Base-by-base conservation (phyloP, 1,284 basidiomycete species). In the Marasmius tenuissimus region DNA sequence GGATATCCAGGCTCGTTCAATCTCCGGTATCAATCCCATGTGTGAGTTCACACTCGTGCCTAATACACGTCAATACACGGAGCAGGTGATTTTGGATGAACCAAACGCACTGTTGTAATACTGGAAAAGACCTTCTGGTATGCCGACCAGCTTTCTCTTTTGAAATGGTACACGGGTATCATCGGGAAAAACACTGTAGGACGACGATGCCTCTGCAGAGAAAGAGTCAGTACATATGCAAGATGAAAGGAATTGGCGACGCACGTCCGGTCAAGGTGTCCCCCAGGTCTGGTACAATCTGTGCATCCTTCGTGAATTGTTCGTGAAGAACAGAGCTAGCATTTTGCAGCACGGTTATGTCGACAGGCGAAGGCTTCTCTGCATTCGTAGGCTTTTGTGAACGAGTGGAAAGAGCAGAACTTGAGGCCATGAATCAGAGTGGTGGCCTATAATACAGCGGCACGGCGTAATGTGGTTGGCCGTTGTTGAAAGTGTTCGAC, bases 1-100 rank as follows among this genome's bases (percentile, higher is more conserved):
- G 10, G 94, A 91, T 68, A 98, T 93, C 94, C 96, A 99, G 0
- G 94, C 96, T 56, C 96, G 85, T 68, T 95, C 94, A 65, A 99
- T 94, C 69, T 96, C 93, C 37, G 96, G 90, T 71, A 99, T 88
- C 60, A 99, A 76, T 10, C 97, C 97, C 92, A 97, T 96, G 68
- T 85, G 82, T 20, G 88, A 85, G 12, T 83, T 84, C 58, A 87
- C 81, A 69, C 77, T 85, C 37, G 84, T 80, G 58, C 79, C 87
- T 91, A 47, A 47, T n/a, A 47, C 45, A 20, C 9, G 67, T 20
- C 37, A 58, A 57, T 40, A 59, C 50, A 57, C 35, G 14, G 10
- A 51, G 11, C 27, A 37, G 53, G 39, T 11, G 45, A 47, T n/a
- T 42, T 22, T 18, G 39, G 33, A 38, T 52, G 57, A 22, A 18